Percentiles rank a stretch among this genome's conserved stretches.
Conservation (phyloP, 1,284 basidiomycete genomes). For the Leccinum solheimii region DNA sequence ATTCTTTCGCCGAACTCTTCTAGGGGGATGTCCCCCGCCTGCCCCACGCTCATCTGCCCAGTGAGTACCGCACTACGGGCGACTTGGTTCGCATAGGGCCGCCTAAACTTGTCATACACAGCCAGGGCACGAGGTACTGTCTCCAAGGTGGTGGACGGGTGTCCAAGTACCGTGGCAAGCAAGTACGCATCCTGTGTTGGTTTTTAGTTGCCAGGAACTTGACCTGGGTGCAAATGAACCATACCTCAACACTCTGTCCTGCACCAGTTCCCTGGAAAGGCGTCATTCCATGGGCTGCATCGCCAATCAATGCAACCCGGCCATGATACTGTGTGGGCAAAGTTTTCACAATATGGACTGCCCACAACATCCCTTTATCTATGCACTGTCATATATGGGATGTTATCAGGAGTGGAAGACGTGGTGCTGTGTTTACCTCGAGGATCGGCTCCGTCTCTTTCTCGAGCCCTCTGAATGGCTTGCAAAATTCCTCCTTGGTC, state of each 20-base stretch:
- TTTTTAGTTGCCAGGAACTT: not conserved
- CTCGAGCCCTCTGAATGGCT: constrained; percentile 32
- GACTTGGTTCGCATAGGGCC: constrained; percentile 41
- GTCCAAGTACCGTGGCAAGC: constrained; percentile 46
- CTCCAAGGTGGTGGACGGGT: constrained; percentile 37
- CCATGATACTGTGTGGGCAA: constrained; percentile 41
- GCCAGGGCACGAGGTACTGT: constrained; percentile 39
- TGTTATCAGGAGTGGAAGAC: not conserved
- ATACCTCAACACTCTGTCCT: constrained; percentile 56
- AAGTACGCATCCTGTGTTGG: constrained; percentile 38
- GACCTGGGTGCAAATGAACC: not conserved
- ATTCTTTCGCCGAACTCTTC: constrained; percentile 16
- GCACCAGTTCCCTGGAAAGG: constrained; percentile 58
- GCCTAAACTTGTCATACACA: constrained; percentile 45
- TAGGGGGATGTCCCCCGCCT: constrained; percentile 18
- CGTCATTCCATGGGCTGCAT: constrained; percentile 59
- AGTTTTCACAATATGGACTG: constrained; percentile 45
- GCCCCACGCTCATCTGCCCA: constrained; percentile 21
- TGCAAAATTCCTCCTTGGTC: constrained; percentile 27
- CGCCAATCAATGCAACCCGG: constrained; percentile 50
- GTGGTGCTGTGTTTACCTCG: constrained; percentile 18
- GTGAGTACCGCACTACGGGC: constrained; percentile 14
- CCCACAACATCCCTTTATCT: constrained; percentile 47
- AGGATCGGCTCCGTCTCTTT: constrained; percentile 29
- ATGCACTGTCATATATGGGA: constrained; percentile 33